These are phyloP conservation scores for Moelleriella libera DNA, from an alignment of 2,329 filamentous ascomycete species.

Conservation along the genomic window DNA sequence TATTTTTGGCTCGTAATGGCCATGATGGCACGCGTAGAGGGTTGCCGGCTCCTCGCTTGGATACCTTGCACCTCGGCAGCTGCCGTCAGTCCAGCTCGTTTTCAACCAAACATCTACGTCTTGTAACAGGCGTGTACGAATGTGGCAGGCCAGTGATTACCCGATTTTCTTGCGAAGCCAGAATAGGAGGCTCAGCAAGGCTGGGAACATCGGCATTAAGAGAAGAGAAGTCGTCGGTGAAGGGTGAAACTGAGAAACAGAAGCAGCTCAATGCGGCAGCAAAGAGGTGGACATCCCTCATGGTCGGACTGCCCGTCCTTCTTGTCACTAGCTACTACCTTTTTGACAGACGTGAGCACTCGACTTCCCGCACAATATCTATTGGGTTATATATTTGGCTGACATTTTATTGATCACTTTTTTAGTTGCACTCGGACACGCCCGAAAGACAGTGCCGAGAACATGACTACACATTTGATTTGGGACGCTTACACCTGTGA, in stretches of 20 bases:
- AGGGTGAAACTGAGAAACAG: neutral
- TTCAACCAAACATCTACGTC: too few relatives aligned
- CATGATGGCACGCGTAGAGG: too few relatives aligned
- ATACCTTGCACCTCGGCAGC: too few relatives aligned
- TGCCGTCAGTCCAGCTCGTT: too few relatives aligned
- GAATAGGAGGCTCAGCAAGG: too few relatives aligned
- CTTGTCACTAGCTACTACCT: conserved; percentile 40
- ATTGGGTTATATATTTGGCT: neutral
- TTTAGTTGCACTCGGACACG: conserved; percentile 2
- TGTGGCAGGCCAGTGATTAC: too few relatives aligned
- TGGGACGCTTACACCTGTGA: neutral
- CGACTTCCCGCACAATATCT: neutral
- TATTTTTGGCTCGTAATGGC: too few relatives aligned
- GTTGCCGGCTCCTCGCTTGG: too few relatives aligned
- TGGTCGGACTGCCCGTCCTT: conserved; percentile 39
- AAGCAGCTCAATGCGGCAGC: conserved; percentile 14
- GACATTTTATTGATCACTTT: neutral
- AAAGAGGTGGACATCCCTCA: conserved; percentile 28
- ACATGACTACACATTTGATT: neutral
- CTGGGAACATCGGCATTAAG: too few relatives aligned
- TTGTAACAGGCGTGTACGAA: too few relatives aligned
- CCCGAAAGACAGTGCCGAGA: neutral
- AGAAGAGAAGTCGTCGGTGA: too few relatives aligned
- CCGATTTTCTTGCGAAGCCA: too few relatives aligned
- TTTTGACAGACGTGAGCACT: conserved; percentile 31